Evolutionary conservation across 2,329 filamentous ascomycete species (phyloP).

Genomic region (Cercospora zeae-maydis): DNA sequence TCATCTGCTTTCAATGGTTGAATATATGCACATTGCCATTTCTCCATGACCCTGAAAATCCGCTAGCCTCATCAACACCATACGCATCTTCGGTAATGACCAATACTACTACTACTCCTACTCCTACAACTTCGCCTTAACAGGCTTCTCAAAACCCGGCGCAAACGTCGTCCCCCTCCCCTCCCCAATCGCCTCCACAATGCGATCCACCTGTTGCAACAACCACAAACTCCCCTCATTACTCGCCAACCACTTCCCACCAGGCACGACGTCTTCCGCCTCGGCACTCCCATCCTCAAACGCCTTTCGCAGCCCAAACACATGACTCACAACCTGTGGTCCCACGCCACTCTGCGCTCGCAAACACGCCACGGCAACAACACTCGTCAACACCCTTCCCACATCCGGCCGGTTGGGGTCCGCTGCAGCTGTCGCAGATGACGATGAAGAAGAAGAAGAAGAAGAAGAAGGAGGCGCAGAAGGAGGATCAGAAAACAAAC

Average conservation of each 20-base stretch:
- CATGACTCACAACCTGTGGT: slow-evolving; percentile 75
- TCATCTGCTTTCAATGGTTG: not conserved
- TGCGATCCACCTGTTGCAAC: slow-evolving; percentile 57
- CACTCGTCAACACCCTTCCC: slow-evolving; percentile 67
- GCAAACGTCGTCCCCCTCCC: slow-evolving; percentile 55
- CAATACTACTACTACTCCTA: no score
- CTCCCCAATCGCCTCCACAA: slow-evolving; percentile 51
- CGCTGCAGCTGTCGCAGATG: not conserved
- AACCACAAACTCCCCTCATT: slow-evolving; percentile 65
- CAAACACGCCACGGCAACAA: slow-evolving; percentile 71
- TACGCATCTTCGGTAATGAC: no score
- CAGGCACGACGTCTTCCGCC: slow-evolving; percentile 53
- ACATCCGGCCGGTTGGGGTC: slow-evolving; percentile 47
- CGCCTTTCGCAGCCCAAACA: slow-evolving; percentile 76
- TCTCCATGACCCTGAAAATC: not conserved
- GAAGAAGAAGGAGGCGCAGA: slow-evolving; percentile 22
- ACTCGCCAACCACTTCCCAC: slow-evolving; percentile 60
- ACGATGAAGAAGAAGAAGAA: no score
- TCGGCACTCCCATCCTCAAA: slow-evolving; percentile 62
- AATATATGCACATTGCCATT: not conserved
- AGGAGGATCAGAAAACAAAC: slow-evolving; percentile 66
- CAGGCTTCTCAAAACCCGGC: slow-evolving; percentile 43
- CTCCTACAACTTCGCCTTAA: slow-evolving; percentile 42
- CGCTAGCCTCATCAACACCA: not conserved
- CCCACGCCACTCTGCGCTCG: slow-evolving; percentile 77